Conservation (phyloP, 192 early-diverging fungal species). For the Umbelopsis vinacea region DNA sequence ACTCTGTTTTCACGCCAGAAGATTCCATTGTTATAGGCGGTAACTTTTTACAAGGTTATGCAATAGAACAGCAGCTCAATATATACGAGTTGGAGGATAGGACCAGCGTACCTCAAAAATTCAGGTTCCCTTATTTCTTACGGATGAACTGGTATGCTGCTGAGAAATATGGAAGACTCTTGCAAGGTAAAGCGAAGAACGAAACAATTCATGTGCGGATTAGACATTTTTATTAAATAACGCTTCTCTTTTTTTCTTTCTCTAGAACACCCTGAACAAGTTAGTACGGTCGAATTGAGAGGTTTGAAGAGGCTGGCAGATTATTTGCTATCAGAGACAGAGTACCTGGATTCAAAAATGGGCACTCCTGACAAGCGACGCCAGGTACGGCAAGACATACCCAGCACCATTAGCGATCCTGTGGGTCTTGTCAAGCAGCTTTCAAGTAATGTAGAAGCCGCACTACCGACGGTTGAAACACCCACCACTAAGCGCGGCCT, state of each 20-base stretch:
- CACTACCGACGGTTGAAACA: neutral
- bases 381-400: constrained; percentile 20
- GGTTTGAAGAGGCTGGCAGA: constrained; percentile 47
- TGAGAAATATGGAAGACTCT: constrained; percentile 56
- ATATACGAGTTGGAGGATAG: constrained; percentile 77
- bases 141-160: constrained; percentile 86
- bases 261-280: neutral
- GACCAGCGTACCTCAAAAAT: constrained; percentile 79
- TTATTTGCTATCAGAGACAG: constrained; percentile 15
- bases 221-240: too few species aligned
- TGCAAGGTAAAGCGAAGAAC: constrained; percentile 46
- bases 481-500: neutral
- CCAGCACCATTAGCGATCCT: neutral
- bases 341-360: neutral
- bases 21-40: constrained; percentile 93
- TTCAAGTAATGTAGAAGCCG: neutral
- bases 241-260: neutral
- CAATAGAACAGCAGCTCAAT: constrained; percentile 72
- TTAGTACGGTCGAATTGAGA: constrained; percentile 54
- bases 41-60: constrained; percentile 88
- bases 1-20: constrained; percentile 87
- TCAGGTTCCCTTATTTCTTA: constrained; percentile 86
- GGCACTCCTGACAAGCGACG: neutral
- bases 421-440: neutral
- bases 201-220: constrained; percentile 26